Conservation (phyloP, 2,329 filamentous ascomycete genomes). For the Botrytis sinoallii region DNA sequence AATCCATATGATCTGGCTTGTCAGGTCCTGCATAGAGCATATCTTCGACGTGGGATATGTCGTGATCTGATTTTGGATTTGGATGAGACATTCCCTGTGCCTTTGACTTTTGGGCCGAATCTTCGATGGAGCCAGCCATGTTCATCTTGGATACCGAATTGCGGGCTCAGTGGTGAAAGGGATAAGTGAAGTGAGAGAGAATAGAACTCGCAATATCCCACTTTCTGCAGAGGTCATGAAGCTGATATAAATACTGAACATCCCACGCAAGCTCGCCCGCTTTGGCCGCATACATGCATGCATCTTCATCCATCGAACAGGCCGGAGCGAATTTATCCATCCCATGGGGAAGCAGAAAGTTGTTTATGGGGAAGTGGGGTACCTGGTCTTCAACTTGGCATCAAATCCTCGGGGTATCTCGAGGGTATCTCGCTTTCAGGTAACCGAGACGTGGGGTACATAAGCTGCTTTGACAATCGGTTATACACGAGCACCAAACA, state of each 20-base stretch:
- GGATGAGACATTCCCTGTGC: background rate
- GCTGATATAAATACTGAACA: background rate
- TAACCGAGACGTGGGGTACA: background rate
- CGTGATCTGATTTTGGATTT: background rate
- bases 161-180: background rate
- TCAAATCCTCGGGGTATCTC: slow-evolving; percentile 16
- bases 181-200: background rate
- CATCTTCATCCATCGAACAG: background rate
- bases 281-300: slow-evolving; percentile 6
- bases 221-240: background rate
- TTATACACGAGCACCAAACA: background rate
- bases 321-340: slow-evolving; percentile 13
- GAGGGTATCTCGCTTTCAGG: slow-evolving; percentile 14
- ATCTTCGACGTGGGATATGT: slow-evolving; percentile 4
- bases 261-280: background rate
- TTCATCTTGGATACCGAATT: background rate
- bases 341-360: slow-evolving; percentile 11
- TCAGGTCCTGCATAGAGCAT: slow-evolving; percentile 33
- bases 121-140: background rate
- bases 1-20: slow-evolving; percentile 49
- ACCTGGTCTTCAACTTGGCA: slow-evolving; percentile 11
- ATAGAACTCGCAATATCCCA: background rate
- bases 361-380: slow-evolving; percentile 15
- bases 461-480: background rate
- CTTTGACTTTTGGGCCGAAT: background rate